Base-by-base conservation (phyloP, 148 eudicot genomes). In the Camellia sinensis region DNA sequence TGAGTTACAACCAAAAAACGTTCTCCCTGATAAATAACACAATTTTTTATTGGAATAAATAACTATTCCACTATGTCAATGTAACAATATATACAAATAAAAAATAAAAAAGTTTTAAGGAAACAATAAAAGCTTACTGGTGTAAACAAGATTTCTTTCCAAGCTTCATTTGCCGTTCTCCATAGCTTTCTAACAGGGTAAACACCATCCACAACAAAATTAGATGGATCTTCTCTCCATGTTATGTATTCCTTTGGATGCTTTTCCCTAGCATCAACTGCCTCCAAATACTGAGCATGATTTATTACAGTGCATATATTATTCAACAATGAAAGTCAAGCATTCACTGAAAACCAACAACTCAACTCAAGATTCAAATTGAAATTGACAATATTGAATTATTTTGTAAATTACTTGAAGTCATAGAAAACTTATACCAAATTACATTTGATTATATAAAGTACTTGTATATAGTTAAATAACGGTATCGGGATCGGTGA, bases 171-270 rank as follows among this genome's bases (percentile, higher is more conserved):
- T 18, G 91, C 91, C 4, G 81, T 81, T n/a, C 77, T 83, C 92
- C 94, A 91, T 63, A 91, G 73, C 59, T 79, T 56, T 71, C 80
- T 71, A 41, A 88, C 15, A 19, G 94, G 94, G 81, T 85, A 91
- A n/a, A 84, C 81, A 43, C 92, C 92, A 44, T 91, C 69, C 19
- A 91, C 88, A 45, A 65, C 70, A 67, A 91, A 91, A 79, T 87
- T 91, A 6, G 84, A 85, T 0, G 94, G 92, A 83, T 91, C 94
- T 85, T 91, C 94, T 85, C 94, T 88, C 94, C 94, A 91, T 71
- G 87, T 80, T 41, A 67, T 84, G 71, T 80, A 88, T 78, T 91
- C 94, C 84, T 89, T 88, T 37, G 94, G 92, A 85, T 85, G 88
- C 78, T 60, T 82, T 80, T 73, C 76, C 85, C 77, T 88, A 77